phyloP scores from a whole-genome alignment of 164 flowering plant genomes.

The Brasenia schreberi region DNA sequence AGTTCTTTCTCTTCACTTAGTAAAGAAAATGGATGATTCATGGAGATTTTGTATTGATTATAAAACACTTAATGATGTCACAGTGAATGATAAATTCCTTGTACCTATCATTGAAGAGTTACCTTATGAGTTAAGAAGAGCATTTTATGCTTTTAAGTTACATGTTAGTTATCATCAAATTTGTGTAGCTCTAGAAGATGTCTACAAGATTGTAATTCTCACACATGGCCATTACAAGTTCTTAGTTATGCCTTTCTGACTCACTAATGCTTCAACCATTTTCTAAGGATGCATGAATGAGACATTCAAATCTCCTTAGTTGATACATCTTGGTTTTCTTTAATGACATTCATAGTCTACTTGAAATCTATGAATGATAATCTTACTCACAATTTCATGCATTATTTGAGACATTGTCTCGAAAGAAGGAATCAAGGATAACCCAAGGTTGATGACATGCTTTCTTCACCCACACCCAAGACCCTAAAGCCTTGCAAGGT shows the following conservation, averaged over 20 bases:
- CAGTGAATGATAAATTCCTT: background rate
- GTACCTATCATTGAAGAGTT: background rate
- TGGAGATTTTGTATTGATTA: background rate
- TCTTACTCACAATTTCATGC: no score
- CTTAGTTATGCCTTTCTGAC: background rate
- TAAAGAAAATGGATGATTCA: background rate
- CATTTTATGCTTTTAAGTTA: background rate
- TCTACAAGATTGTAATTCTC: background rate
- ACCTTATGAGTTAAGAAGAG: no score
- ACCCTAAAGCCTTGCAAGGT: background rate
- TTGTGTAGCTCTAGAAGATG: no score
- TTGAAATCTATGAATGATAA: no score
- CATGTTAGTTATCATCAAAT: background rate
- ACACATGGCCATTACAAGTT: background rate
- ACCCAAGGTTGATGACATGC: no score
- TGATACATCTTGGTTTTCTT: background rate
- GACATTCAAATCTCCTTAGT: background rate
- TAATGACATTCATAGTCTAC: background rate
- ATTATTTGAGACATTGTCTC: background rate
- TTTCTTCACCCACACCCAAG: no score
- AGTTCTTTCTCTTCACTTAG: background rate
- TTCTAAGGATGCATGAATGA: background rate
- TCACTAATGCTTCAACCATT: background rate
- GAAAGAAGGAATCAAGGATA: no score
- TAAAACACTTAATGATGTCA: background rate